phyloP scores from a whole-genome alignment of 2,329 filamentous ascomycete species.

The Penicillium sp. region DNA sequence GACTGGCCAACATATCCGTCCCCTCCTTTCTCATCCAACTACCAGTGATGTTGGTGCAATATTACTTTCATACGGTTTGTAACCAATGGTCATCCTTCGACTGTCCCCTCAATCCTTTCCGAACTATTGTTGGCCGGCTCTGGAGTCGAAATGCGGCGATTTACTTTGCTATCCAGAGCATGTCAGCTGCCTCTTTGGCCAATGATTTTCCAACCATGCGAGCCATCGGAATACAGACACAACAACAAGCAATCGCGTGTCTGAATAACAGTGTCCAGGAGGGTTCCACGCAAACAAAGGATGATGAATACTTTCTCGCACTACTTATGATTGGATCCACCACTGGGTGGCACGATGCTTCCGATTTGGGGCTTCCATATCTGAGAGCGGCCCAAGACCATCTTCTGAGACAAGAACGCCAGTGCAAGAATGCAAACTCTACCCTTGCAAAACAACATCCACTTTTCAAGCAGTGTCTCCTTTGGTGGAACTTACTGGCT shows the following conservation, averaged over 20 bases:
- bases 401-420: conserved; percentile 16
- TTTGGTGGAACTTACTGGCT: conserved; percentile 25
- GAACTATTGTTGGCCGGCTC: conserved; percentile 20
- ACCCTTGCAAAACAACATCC: conserved; percentile 23
- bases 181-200: conserved; percentile 24
- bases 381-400: conserved; percentile 23
- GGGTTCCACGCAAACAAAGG: conserved; percentile 16
- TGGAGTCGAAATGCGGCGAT: conserved; percentile 25
- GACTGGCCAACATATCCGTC: conserved; percentile 16
- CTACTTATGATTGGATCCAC: conserved; percentile 24
- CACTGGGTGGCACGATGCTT: conserved; percentile 22
- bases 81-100: conserved; percentile 26
- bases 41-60: conserved; percentile 23
- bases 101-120: conserved; percentile 23
- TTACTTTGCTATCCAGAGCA: conserved; percentile 27
- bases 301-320: conserved; percentile 24
- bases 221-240: conserved; percentile 22
- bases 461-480: conserved; percentile 22
- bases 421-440: conserved; percentile 17
- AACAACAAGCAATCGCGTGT: conserved; percentile 25
- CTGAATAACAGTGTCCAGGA: conserved; percentile 18
- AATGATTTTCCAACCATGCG: conserved; percentile 25
- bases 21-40: conserved; percentile 24
- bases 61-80: conserved; percentile 25
- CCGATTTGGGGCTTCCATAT: conserved; percentile 21